Evolutionary conservation across 2,329 filamentous ascomycete genomes (phyloP), one percentile per base, ranked within the genome.

Genomic region (Cladobotryum mycophilum): DNA sequence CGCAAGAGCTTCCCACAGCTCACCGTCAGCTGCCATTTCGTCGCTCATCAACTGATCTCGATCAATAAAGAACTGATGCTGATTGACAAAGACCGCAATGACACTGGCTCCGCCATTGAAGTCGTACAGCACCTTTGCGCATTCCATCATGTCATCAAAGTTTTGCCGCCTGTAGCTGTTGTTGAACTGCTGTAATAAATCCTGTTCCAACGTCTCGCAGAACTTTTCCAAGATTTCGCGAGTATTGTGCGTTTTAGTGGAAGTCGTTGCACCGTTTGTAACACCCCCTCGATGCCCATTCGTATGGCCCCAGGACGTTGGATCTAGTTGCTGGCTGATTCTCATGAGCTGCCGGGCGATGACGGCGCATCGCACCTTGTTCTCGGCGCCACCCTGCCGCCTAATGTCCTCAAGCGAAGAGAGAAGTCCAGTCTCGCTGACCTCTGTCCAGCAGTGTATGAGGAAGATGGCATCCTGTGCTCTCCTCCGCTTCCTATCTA

Each of bases 51-150:
- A 76, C 67, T 97, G 92, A 58, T 90, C 93, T 22, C 91, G 80
- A 65, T 97, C 93, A 63, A 99, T 96, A 71, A 99, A 99, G 77
- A 99, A 99, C 63, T 96, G 90, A 70, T 99, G 95, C 67, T 99
- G 93, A 65, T 99, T 99, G 64, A 99, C 92, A 67, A 97, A 99
- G 11, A 92, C 78, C 13, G 89, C 92, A 68, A 96, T 95, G 53
- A 97, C 93, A 65, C 91, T 97, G 51, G 89, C 84, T 47, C 93
- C 93, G 47, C 93, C 90, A 67, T 92, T 96, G 76, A 99, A 99
- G 69, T 97, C 93, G 65, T 93, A 81, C 55, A 99, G 75, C 40
- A 96, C 93, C 62, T 88, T 88, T 49, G 95, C 89, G 66, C 93
- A 99, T 66, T 97, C 93, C 72, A 89, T 86, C 95, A 99, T 99